These are phyloP conservation scores for Geotrichum carabidarum DNA, from an alignment of 1,139 yeast genomes.

Conservation along the genomic window DNA sequence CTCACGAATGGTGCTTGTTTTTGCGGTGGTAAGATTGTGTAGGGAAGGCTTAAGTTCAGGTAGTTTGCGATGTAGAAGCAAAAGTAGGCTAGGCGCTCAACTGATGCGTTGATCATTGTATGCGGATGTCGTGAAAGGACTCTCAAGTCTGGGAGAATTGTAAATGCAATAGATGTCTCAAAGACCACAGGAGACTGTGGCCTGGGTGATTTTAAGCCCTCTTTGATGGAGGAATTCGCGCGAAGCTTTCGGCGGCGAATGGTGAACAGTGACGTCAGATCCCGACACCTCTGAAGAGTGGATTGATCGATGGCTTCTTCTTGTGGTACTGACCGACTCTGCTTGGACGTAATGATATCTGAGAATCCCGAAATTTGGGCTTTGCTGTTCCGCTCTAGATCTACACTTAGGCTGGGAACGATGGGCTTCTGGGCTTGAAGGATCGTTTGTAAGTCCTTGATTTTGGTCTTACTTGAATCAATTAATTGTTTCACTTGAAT, in stretches of 20 bases:
- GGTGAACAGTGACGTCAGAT: neutral
- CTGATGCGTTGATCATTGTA: slow-evolving; percentile 31
- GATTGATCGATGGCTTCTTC: neutral
- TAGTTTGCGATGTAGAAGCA: slow-evolving; percentile 33
- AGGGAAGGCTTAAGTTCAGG: slow-evolving; percentile 35
- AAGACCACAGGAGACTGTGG: slow-evolving; percentile 43
- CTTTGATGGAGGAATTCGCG: neutral
- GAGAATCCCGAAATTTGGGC: neutral
- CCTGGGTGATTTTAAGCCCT: neutral
- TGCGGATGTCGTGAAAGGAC: slow-evolving; percentile 32
- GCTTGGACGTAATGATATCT: neutral
- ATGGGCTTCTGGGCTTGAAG: neutral
- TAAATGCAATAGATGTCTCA: slow-evolving; percentile 29
- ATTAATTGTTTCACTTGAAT: neutral
- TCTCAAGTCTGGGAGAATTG: slow-evolving; percentile 33
- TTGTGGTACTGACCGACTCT: neutral
- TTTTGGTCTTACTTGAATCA: neutral
- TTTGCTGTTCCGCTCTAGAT: neutral
- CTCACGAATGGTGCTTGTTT: slow-evolving; percentile 27
- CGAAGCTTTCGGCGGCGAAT: slow-evolving; percentile 6
- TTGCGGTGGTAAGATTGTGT: slow-evolving; percentile 32
- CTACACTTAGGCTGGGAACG: neutral
- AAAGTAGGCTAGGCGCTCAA: slow-evolving; percentile 36
- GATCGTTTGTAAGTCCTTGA: neutral
- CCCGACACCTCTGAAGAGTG: neutral